Conservation (phyloP, 805 yeast species). For the Candida andamanensis region DNA sequence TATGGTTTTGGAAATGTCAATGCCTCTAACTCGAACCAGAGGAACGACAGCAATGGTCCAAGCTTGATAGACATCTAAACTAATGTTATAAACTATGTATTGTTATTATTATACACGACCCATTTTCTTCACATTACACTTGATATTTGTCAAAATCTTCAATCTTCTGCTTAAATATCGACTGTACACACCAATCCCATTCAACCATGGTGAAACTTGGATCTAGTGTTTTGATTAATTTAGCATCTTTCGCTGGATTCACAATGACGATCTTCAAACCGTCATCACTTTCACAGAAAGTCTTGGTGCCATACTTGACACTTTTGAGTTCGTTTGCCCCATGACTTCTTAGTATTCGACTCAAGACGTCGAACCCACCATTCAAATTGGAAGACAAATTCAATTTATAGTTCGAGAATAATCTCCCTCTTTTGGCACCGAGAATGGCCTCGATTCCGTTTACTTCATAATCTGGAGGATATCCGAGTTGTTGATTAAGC, state of each 20-base stretch:
- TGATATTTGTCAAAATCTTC: slow-evolving; percentile 17
- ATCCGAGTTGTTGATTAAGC: slow-evolving; percentile 26
- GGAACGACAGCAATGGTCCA: slow-evolving; percentile 33
- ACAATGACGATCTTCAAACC: slow-evolving; percentile 20
- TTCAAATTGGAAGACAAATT: slow-evolving; percentile 53
- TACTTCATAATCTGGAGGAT: slow-evolving; percentile 8
- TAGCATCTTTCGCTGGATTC: slow-evolving; percentile 34
- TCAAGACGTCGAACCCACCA: slow-evolving; percentile 55
- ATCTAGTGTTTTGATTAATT: slow-evolving; percentile 18
- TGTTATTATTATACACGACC: slow-evolving; percentile 4
- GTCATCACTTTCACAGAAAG: slow-evolving; percentile 1
- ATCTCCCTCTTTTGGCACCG: slow-evolving; percentile 19
- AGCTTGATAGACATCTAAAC: slow-evolving; percentile 42
- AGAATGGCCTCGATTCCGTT: slow-evolving; percentile 15
- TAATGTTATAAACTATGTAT: neutral
- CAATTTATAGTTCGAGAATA: slow-evolving; percentile 48
- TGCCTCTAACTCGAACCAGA: slow-evolving; percentile 19
- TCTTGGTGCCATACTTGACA: slow-evolving; percentile 12
- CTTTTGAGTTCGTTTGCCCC: slow-evolving; percentile 35
- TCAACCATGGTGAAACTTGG: slow-evolving; percentile 37
- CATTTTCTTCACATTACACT: slow-evolving; percentile 4
- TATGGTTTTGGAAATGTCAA: slow-evolving; percentile 86
- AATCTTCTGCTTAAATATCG: slow-evolving; percentile 46
- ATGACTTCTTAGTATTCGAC: slow-evolving; percentile 55
- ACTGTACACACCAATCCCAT: slow-evolving; percentile 62